phyloP scores from a whole-genome alignment of 805 yeast genomes.

The Pichia kluyveri region DNA sequence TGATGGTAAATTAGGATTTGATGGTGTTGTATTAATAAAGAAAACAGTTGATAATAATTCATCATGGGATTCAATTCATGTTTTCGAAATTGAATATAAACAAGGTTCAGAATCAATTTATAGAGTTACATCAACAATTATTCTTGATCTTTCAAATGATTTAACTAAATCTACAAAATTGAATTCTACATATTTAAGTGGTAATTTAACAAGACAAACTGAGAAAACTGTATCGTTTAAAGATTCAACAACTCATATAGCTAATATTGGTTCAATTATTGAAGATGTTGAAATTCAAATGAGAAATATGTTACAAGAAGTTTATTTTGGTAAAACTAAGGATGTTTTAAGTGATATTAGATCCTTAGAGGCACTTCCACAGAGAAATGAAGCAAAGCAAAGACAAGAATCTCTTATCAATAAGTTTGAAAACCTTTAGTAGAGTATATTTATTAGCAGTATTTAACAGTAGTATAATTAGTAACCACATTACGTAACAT shows the following conservation, averaged over 20 bases:
- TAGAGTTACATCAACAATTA: slow-evolving; percentile 79
- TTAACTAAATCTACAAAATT: slow-evolving; percentile 9
- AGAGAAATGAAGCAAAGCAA: slow-evolving; percentile 28
- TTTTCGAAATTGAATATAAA: slow-evolving; percentile 58
- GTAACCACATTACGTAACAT: too few species aligned
- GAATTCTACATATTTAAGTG: slow-evolving; percentile 43
- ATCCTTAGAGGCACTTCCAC: slow-evolving; percentile 29
- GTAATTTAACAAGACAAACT: slow-evolving; percentile 78
- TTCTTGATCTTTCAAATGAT: slow-evolving; percentile 50
- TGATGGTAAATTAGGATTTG: slow-evolving; percentile 56
- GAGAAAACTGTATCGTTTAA: slow-evolving; percentile 42
- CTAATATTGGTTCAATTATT: slow-evolving; percentile 74
- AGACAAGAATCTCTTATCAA: slow-evolving; percentile 35
- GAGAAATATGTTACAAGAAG: slow-evolving; percentile 83
- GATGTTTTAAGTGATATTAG: slow-evolving; percentile 74
- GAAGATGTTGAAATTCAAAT: slow-evolving; percentile 85
- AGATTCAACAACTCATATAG: slow-evolving; percentile 61
- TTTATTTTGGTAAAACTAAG: slow-evolving; percentile 89
- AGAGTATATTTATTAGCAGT: too few species aligned
- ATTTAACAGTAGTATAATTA: too few species aligned
- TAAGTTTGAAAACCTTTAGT: slow-evolving; percentile 25
- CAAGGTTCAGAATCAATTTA: slow-evolving; percentile 38
- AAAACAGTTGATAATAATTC: slow-evolving; percentile 47
- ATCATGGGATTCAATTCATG: slow-evolving; percentile 91
- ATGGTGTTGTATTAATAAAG: slow-evolving; percentile 85